Conservation (phyloP, 2,329 filamentous ascomycete genomes). For the Fusarium begoniae region DNA sequence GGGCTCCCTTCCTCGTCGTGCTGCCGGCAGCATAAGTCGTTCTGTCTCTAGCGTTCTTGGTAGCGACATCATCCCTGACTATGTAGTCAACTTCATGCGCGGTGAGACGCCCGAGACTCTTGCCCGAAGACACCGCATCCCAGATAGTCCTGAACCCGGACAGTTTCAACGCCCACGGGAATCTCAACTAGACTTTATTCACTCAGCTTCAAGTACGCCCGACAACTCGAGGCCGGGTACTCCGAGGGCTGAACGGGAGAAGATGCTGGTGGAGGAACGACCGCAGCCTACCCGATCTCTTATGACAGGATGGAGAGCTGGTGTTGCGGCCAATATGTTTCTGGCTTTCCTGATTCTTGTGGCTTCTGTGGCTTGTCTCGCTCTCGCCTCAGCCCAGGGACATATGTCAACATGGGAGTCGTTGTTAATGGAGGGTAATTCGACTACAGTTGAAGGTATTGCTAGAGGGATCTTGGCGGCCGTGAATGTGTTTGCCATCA, state of each 20-base stretch:
- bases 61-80: conserved; percentile 62
- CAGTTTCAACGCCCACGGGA: conserved; percentile 33
- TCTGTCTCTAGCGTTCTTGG: conserved; percentile 48
- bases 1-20: conserved; percentile 38
- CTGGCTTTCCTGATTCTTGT: conserved; percentile 52
- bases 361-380: conserved; percentile 51
- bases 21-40: conserved; percentile 41
- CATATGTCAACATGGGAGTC: conserved; percentile 48
- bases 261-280: conserved; percentile 35
- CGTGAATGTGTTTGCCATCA: conserved; percentile 55
- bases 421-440: conserved; percentile 52
- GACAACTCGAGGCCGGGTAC: conserved; percentile 34
- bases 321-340: conserved; percentile 55
- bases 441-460: conserved; percentile 48
- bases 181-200: conserved; percentile 27
- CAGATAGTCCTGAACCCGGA: conserved; percentile 41
- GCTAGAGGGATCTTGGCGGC: conserved; percentile 55
- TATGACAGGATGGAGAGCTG: conserved; percentile 58
- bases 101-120: conserved; percentile 64
- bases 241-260: conserved; percentile 39
- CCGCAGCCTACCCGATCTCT: conserved; percentile 41
- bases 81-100: conserved; percentile 64
- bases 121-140: conserved; percentile 52
- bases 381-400: conserved; percentile 49
- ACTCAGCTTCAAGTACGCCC: conserved; percentile 12